Percentiles rank a stretch among this genome's conserved stretches.
These are phyloP conservation scores for Sugiyamaella grinbergsii DNA, from an alignment of 1,139 yeast species.

Conservation along the genomic window DNA sequence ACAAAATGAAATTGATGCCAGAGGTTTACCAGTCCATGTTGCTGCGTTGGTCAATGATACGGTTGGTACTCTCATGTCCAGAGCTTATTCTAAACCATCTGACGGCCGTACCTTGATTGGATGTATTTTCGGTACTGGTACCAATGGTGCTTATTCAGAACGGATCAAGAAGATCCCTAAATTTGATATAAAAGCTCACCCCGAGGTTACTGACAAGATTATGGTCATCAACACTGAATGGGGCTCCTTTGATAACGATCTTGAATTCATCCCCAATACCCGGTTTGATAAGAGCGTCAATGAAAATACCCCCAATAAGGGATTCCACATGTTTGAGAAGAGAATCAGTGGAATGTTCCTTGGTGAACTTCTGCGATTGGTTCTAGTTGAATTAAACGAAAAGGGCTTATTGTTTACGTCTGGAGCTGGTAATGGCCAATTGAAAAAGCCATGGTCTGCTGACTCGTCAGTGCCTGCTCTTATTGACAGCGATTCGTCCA, in stretches of 20 bases:
- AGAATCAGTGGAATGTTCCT: constrained; percentile 92
- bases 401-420: constrained; percentile 51
- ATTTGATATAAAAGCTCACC: constrained; percentile 52
- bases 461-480: constrained; percentile 82
- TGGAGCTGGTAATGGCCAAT: constrained; percentile 27
- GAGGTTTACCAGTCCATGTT: constrained; percentile 65
- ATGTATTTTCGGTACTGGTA: constrained; percentile 93
- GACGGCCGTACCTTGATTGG: constrained; percentile 79
- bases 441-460: constrained; percentile 72
- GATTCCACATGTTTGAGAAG: constrained; percentile 89
- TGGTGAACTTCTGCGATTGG: constrained; percentile 82
- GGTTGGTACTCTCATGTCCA: constrained; percentile 85
- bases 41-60: constrained; percentile 94
- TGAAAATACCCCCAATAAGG: constrained; percentile 72
- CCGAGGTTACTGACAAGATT: constrained; percentile 54
- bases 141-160: constrained; percentile 92
- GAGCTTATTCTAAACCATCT: constrained; percentile 72
- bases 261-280: constrained; percentile 70
- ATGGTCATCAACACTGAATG: constrained; percentile 96
- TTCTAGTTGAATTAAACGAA: constrained; percentile 65
- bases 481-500: constrained; percentile 78
- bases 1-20: constrained; percentile 65
- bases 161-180: constrained; percentile 69
- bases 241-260: constrained; percentile 91
- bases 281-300: constrained; percentile 73